Evolutionary conservation across 2,329 filamentous ascomycete species (phyloP).

Genomic region (Ascochyta clinopodiicola): DNA sequence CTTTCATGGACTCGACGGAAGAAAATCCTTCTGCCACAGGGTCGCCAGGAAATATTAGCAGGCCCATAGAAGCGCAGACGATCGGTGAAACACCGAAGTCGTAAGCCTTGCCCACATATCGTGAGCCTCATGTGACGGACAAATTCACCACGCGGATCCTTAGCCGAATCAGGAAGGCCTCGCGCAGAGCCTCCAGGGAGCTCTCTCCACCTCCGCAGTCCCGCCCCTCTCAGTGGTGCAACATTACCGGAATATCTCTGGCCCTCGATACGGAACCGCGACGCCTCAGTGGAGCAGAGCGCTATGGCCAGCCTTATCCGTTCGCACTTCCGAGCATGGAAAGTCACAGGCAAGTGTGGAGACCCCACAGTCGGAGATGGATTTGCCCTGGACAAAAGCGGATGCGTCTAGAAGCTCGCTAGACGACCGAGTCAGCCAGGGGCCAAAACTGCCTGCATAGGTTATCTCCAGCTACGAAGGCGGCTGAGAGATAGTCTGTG

Average conservation of each 20-base stretch:
- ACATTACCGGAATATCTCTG: constrained; percentile 20
- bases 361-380: constrained; percentile 28
- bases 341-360: constrained; percentile 22
- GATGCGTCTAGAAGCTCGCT: constrained; percentile 34
- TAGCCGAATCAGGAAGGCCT: constrained; percentile 16
- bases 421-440: constrained; percentile 27
- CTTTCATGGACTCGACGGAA: background rate
- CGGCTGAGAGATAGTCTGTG: constrained; percentile 14
- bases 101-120: constrained; percentile 18
- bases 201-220: constrained; percentile 10
- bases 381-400: constrained; percentile 19
- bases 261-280: constrained; percentile 16
- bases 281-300: constrained; percentile 14
- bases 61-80: constrained; percentile 14
- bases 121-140: constrained; percentile 19
- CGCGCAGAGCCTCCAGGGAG: constrained; percentile 3
- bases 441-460: constrained; percentile 12
- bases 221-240: constrained; percentile 19
- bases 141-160: constrained; percentile 21
- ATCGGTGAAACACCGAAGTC: constrained; percentile 14
- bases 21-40: background rate
- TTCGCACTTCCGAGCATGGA: constrained; percentile 15
- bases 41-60: background rate
- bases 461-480: constrained; percentile 7
- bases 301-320: constrained; percentile 25